phyloP scores from a whole-genome alignment of 352 stramenopile species.

The Plasmopara viticola region DNA sequence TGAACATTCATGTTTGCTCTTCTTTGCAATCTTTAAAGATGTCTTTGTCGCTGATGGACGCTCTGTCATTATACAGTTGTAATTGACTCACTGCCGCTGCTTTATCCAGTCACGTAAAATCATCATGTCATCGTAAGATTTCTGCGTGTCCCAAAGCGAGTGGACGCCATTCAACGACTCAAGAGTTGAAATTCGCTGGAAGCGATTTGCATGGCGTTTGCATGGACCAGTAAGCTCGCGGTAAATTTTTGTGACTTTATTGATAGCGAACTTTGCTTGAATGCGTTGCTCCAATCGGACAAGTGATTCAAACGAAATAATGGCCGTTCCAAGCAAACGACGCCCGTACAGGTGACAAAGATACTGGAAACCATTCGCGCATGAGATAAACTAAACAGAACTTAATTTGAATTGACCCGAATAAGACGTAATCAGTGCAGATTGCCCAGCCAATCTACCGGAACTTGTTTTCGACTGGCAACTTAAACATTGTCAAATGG shows the following conservation, averaged over 20 bases:
- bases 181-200: slow-evolving; percentile 37
- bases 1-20: not conserved
- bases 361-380: slow-evolving; percentile 10
- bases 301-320: slow-evolving; percentile 42
- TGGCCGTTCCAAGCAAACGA: slow-evolving; percentile 33
- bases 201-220: slow-evolving; percentile 10
- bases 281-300: slow-evolving; percentile 34
- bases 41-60: not conserved
- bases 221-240: slow-evolving; percentile 23
- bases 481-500: slow-evolving; percentile 15
- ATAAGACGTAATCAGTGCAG: slow-evolving; percentile 15
- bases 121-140: slow-evolving; percentile 63
- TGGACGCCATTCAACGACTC: slow-evolving; percentile 44
- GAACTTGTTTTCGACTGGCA: slow-evolving; percentile 2
- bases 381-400: slow-evolving; percentile 1
- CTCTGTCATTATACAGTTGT: slow-evolving; percentile 18
- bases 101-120: slow-evolving; percentile 67
- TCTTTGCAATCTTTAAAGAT: not conserved
- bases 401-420: slow-evolving; percentile 22
- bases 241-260: slow-evolving; percentile 37
- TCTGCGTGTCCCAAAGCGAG: slow-evolving; percentile 46
- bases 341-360: slow-evolving; percentile 51
- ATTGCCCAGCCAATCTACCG: not conserved
- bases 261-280: slow-evolving; percentile 20
- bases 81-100: slow-evolving; percentile 27